A percentile compares a stretch with the other conserved stretches of the same genome.
These are phyloP conservation scores for Prunella vulgaris DNA, from an alignment of 257 asterid genomes.

Conservation along the genomic window DNA sequence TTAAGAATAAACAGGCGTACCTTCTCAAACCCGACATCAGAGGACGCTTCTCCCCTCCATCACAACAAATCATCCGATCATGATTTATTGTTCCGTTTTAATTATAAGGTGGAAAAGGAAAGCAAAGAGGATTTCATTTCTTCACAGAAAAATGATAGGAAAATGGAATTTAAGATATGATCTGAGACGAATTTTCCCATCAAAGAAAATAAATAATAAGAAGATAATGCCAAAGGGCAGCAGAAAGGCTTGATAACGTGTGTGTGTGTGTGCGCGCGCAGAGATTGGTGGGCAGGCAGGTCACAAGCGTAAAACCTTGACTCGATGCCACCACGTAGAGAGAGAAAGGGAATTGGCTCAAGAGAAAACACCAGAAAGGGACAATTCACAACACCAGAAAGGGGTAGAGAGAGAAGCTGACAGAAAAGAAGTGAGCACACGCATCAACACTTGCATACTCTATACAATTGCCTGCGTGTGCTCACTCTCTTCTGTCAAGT, in stretches of 20 bases:
- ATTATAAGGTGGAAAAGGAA: neutral
- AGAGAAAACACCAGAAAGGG: too few relatives aligned
- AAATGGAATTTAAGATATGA: neutral
- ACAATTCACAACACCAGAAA: too few relatives aligned
- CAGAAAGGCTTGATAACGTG: neutral
- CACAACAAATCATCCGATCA: neutral
- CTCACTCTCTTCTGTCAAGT: conserved; percentile 63
- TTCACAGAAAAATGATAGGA: neutral
- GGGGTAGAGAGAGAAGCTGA: conserved; percentile 31
- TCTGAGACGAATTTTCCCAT: neutral
- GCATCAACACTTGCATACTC: conserved; percentile 26
- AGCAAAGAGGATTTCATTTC: neutral
- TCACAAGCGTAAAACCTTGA: neutral
- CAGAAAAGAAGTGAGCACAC: conserved; percentile 53
- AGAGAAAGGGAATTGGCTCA: neutral
- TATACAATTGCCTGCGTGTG: conserved; percentile 45
- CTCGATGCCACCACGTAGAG: neutral
- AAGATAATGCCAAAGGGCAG: neutral
- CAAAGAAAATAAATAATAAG: neutral
- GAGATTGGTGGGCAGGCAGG: neutral
- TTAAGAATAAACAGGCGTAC: conserved; percentile 24
- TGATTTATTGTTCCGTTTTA: neutral
- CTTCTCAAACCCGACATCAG: neutral
- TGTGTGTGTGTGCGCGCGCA: neutral
- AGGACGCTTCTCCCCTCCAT: neutral